Percentiles rank a stretch among this genome's conserved stretches.
These are phyloP conservation scores for Vigna reflexopilosa DNA, from an alignment of 306 rosid genomes.

Conservation along the genomic window DNA sequence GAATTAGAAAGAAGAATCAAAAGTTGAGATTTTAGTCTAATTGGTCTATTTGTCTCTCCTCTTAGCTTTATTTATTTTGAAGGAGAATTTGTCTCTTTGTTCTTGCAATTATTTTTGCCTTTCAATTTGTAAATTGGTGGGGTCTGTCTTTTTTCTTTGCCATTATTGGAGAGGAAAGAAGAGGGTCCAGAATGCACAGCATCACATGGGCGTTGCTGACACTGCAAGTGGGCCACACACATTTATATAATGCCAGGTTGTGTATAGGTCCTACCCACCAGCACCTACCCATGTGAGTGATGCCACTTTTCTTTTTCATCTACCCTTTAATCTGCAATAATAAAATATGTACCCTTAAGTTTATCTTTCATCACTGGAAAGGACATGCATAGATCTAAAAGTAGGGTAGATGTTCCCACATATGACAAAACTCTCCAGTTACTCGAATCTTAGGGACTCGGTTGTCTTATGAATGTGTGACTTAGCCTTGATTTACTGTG, in stretches of 20 bases:
- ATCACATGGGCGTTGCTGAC: conserved; percentile 81
- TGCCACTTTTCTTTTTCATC: conserved; percentile 45
- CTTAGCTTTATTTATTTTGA: conserved; percentile 10
- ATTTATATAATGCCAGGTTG: conserved; percentile 67
- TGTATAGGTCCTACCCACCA: conserved; percentile 53
- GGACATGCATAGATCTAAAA: conserved; percentile 65
- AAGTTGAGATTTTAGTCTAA: conserved; percentile 45
- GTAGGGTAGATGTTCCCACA: conserved; percentile 70
- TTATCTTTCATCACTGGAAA: conserved; percentile 50
- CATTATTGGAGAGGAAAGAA: conserved; percentile 48
- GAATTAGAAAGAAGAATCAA: conserved; percentile 55
- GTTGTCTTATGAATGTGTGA: conserved; percentile 45
- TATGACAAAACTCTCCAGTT: conserved; percentile 82
- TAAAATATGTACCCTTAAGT: not conserved
- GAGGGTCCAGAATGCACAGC: conserved; percentile 51
- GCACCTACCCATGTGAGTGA: conserved; percentile 72
- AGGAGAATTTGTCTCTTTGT: conserved; percentile 52
- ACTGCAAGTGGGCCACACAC: conserved; percentile 52
- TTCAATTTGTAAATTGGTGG: conserved; percentile 42
- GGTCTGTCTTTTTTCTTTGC: conserved; percentile 41
- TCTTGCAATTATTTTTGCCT: conserved; percentile 34
- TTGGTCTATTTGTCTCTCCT: conserved; percentile 15
- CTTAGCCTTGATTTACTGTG: conserved; percentile 36
- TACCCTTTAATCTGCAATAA: not conserved
- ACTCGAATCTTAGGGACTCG: conserved; percentile 66